Base-by-base conservation (phyloP, 768 basidiomycete genomes). In the Russula lepida region DNA sequence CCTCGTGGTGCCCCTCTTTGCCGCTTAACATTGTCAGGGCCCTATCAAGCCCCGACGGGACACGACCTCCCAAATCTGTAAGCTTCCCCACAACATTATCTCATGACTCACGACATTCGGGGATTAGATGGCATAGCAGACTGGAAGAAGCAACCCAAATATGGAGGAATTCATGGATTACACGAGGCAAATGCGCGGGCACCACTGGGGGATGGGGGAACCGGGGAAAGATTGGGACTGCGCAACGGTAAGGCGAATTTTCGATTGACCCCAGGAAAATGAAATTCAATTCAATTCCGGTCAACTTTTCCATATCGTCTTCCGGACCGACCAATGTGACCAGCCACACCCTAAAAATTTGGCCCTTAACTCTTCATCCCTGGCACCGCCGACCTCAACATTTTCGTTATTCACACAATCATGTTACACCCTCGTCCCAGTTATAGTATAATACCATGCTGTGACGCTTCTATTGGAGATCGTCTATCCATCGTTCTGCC, bases 151-250 rank as follows among this genome's bases (percentile, higher is more conserved):
- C 28, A 1, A 43, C 9, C 56, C 57, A 32, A 51, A 58, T 33
- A 51, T 41, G 30, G 57, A 21, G 28, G 30, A 8, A 30, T 35
- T 23, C 46, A 35, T 11, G 28, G 6, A 59, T 4, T 32, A 39
- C 61, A 62, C 51, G 61, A 62, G 61, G 61, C 51, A 23, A 4
- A 37, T 32, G 27, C 44, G 9, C 58, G 43, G 37, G 30, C 4
- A 25, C 28, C 13, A 8, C 8, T 28, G 33, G 9, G 37, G n/a
- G 41, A 56, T 48, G 25, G 30, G 46, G 30, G 21, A 43, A 49
- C 15, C 25, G 47, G 44, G 37, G 21, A 30, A 28, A 30, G 49
- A 23, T 27, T 17, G 25, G 6, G 25, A 41, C 56, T 50, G 56
- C 48, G 30, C 49, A 23, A 9, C 7, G 1, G 33, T 23, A 28